A percentile compares a stretch with the other conserved stretches of the same genome.
Evolutionary conservation across 2,329 filamentous ascomycete species (phyloP).

Genomic region (Ophiostoma populinum): DNA sequence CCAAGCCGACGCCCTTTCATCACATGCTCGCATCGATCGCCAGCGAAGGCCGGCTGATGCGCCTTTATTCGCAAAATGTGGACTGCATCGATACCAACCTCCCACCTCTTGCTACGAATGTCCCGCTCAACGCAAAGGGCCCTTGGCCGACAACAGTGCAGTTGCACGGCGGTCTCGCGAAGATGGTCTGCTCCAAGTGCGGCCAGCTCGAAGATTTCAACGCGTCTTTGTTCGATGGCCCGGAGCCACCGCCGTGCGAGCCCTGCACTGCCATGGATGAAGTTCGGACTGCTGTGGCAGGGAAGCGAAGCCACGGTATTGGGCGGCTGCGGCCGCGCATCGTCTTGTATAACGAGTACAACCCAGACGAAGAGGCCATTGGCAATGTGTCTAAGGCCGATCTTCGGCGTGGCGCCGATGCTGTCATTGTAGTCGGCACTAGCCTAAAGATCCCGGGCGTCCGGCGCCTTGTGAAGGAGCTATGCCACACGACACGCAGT

Average conservation of each 20-base stretch:
- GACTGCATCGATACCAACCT: constrained; percentile 85
- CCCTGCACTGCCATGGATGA: constrained; percentile 59
- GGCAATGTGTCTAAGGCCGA: constrained; percentile 79
- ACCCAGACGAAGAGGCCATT: constrained; percentile 92
- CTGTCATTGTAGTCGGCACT: constrained; percentile 86
- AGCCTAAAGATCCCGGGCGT: constrained; percentile 92
- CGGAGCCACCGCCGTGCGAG: constrained; percentile 63
- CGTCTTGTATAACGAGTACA: constrained; percentile 93
- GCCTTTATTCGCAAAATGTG: constrained; percentile 92
- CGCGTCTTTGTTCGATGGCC: constrained; percentile 63
- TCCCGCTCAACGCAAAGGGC: constrained; percentile 66
- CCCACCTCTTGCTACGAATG: constrained; percentile 58
- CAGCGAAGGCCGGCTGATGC: constrained; percentile 68
- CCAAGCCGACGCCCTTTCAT: constrained; percentile 77
- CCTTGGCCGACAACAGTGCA: constrained; percentile 92
- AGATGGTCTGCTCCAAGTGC: constrained; percentile 97
- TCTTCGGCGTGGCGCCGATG: constrained; percentile 70
- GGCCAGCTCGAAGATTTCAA: constrained; percentile 60
- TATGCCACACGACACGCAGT: constrained; percentile 73
- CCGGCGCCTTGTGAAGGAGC: constrained; percentile 71
- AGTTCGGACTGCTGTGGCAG: constrained; percentile 56
- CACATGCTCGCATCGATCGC: constrained; percentile 83
- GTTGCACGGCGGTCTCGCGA: constrained; percentile 79
- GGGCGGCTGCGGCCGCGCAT: constrained; percentile 81
- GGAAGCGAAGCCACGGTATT: constrained; percentile 85